A percentile compares a stretch with the other conserved stretches of the same genome.
phyloP scores from a whole-genome alignment of 2,329 filamentous ascomycete species.

The Cordyceps pruinosa region DNA sequence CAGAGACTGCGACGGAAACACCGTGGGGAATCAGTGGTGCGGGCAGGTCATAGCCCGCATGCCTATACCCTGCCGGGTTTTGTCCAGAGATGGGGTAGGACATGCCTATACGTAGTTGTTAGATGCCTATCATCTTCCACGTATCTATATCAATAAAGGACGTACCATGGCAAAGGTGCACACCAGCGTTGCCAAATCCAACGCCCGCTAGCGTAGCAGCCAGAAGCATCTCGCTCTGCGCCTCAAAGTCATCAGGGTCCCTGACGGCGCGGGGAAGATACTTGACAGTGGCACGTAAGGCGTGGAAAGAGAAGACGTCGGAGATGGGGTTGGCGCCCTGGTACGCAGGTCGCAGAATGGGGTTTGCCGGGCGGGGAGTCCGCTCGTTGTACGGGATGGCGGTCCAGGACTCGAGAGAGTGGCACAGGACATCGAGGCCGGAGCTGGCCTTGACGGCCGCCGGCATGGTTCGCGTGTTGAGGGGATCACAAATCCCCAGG shows the following conservation, averaged over 20 bases:
- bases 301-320: conserved; percentile 90
- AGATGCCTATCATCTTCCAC: background rate
- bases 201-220: conserved; percentile 91
- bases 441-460: conserved; percentile 86
- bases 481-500: conserved; percentile 73
- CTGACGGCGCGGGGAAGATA: conserved; percentile 83
- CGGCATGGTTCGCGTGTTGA: conserved; percentile 96
- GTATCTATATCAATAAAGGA: conserved; percentile 10
- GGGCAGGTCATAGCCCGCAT: conserved; percentile 74
- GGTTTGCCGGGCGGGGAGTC: conserved; percentile 76
- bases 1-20: conserved; percentile 88
- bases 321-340: conserved; percentile 97
- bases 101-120: conserved; percentile 55
- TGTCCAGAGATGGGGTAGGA: conserved; percentile 95
- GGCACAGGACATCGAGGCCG: conserved; percentile 90
- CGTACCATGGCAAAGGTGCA: conserved; percentile 65
- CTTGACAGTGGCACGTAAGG: conserved; percentile 76
- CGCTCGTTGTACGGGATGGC: conserved; percentile 91
- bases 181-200: conserved; percentile 94
- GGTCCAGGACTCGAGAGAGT: conserved; percentile 94
- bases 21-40: conserved; percentile 87
- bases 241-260: conserved; percentile 86
- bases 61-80: conserved; percentile 77
- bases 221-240: conserved; percentile 91
- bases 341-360: conserved; percentile 85